Evolutionary conservation across 352 stramenopile genomes (phyloP), one percentile per base, ranked within the genome.

Genomic region (Pythium coloratum): DNA sequence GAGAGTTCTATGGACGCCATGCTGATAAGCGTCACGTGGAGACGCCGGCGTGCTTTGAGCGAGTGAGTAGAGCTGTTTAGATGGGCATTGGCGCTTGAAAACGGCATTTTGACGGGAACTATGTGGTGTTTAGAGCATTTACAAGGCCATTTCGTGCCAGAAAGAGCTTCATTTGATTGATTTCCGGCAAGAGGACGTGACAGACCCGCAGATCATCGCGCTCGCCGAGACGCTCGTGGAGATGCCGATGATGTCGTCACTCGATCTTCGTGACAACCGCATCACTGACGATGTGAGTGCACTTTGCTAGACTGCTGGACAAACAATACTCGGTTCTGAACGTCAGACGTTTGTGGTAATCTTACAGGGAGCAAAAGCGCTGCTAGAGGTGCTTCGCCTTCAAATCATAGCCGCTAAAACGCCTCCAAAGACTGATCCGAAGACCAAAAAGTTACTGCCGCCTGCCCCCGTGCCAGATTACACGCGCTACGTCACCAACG

Each of bases 71-170:
- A 18, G 1, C 3, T 10, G 28, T 30, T 9, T 10, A 32, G 24
- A 12, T 16, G 40, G 40, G 12, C 20, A 47, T 16, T 30, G 38
- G 16, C 38, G 38, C 38, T 44, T 44, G 10, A 44, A 44, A 44
- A 44, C 16, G 38, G 10, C 38, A 18, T 16, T 12, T 16, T 53
- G 18, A 53, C 8, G 20, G 20, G 9, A 12, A 16, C 32, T 53
- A 5, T 32, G 20, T 26, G 24, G 4, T 32, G n/a, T 32, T 53
- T 38, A 94, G 85, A 92, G 81, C 55, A 84, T 95, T 55, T 94
- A 93, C 71, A 95, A 93, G 63, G 84, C 85, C 6, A 94, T 95
- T 50, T 91, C 87, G 40, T 84, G 84, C 18, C 87, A 94, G 60
- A 90, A 91, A 65, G 82, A 94, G 40, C 62, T 95, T 8, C 74